Evolutionary conservation across 2,329 filamentous ascomycete genomes (phyloP), one percentile per base, ranked within the genome.

Genomic region (Myrmaecium sp.): DNA sequence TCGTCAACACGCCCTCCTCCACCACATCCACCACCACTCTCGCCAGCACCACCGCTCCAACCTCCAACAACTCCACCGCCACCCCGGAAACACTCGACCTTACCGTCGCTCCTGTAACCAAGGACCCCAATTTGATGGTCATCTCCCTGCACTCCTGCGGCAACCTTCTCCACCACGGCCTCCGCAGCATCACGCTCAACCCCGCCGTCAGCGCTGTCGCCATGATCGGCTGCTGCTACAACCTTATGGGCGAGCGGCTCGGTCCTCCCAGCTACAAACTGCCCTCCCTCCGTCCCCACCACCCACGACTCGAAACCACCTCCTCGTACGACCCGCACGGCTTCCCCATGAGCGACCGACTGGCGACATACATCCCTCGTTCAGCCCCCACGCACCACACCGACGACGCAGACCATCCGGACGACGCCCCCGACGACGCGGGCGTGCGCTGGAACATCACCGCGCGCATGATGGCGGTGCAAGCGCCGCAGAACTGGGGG

Each of bases 201-300:
- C 75, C 78, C 0, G 68, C 73, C 4, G 84, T 95, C 29, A 70
- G 72, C 17, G 82, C 83, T n/a, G 76, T 95, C 13, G 86, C 86
- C 31, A 84, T 98, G 46, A 82, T 98, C 33, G 89, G 89, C 24
- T 98, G 89, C 59, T 98, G 89, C 62, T 95, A 98, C 62, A 98
- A 98, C 42, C 69, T 95, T 5, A 59, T 95, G 39, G 94, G 86
- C 0, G 89, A 95, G 53, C 73, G 80, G 30, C 67, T 94, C 8
- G 80, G 81, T 0, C 80, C 83, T 2, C 77, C 82, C 11, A 83
- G 81, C 0, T 86, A 80, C 59, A 93, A 94, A 49, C 64, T 81
- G 12, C 75, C 82, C 2, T 69, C 71, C 25, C 64, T 86, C 18
- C 74, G 83, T 6, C 76, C 79, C 41, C 76, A 46, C 57, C 82